Conservation (phyloP, 306 rosid species). For the Morella rubra region DNA sequence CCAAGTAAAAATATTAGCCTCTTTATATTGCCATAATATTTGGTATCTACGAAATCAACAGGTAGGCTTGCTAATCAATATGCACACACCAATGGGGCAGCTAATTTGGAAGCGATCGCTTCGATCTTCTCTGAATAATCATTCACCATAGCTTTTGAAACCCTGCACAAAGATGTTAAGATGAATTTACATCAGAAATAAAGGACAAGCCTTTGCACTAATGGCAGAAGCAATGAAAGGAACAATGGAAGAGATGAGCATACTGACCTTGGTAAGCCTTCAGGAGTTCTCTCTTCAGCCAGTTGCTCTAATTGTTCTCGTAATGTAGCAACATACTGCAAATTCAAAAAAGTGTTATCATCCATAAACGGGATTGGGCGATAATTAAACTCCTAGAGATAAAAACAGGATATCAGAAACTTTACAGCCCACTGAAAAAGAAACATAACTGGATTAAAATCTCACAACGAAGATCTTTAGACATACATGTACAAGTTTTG, state of each 20-base stretch:
- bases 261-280: conserved; percentile 75
- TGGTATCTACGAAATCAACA: conserved; percentile 17
- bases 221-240: not conserved
- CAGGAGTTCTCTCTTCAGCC: conserved; percentile 73
- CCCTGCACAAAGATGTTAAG: conserved; percentile 42
- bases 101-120: conserved; percentile 69
- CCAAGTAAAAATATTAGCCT: not conserved
- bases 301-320: conserved; percentile 84
- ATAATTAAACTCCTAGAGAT: not conserved
- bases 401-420: conserved; percentile 17
- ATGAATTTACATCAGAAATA: conserved; percentile 19
- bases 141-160: conserved; percentile 70
- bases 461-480: conserved; percentile 8
- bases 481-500: conserved; percentile 83
- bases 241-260: not conserved
- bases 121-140: conserved; percentile 86
- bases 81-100: conserved; percentile 44
- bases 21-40: conserved; percentile 14
- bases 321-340: conserved; percentile 84
- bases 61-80: not conserved
- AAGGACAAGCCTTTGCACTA: conserved; percentile 11
- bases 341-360: conserved; percentile 13
- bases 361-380: conserved; percentile 14
- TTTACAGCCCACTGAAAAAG: not conserved
- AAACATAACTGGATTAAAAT: not conserved